Percentiles rank a stretch among this genome's conserved stretches.
phyloP scores from a whole-genome alignment of 805 yeast species.

The Alloascoidea hylecoeti region DNA sequence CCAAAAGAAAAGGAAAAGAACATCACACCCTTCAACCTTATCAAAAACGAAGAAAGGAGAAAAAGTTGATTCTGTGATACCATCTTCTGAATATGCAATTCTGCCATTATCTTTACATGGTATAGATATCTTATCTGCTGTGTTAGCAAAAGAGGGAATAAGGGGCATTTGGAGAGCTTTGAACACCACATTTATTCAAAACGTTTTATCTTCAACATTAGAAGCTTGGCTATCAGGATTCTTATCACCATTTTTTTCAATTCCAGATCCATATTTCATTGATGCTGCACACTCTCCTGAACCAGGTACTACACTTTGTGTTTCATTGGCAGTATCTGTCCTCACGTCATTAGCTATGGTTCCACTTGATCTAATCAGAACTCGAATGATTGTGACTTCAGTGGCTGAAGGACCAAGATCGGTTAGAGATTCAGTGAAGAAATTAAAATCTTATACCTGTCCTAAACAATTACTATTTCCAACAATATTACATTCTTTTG shows the following conservation, averaged over 20 bases:
- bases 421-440: constrained; percentile 50
- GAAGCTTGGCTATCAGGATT: constrained; percentile 92
- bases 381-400: constrained; percentile 61
- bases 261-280: constrained; percentile 82
- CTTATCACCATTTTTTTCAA: constrained; percentile 61
- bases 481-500: constrained; percentile 48
- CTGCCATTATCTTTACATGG: constrained; percentile 49
- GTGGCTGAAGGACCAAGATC: constrained; percentile 42
- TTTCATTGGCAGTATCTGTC: constrained; percentile 60
- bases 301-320: constrained; percentile 49
- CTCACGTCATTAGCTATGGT: constrained; percentile 59
- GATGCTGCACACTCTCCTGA: constrained; percentile 73
- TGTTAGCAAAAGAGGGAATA: constrained; percentile 56
- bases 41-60: constrained; percentile 4
- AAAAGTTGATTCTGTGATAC: constrained; percentile 2
- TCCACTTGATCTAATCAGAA: constrained; percentile 72
- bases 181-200: constrained; percentile 68
- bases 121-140: constrained; percentile 48
- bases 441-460: constrained; percentile 31
- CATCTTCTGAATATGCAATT: constrained; percentile 14
- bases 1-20: constrained; percentile 2
- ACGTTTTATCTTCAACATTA: constrained; percentile 58
- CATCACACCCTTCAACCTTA: constrained; percentile 4
- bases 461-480: constrained; percentile 56
- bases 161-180: constrained; percentile 61